Evolutionary conservation across 2,329 filamentous ascomycete genomes (phyloP), one percentile per base, ranked within the genome.

Genomic region (Magnaporthales sp.): DNA sequence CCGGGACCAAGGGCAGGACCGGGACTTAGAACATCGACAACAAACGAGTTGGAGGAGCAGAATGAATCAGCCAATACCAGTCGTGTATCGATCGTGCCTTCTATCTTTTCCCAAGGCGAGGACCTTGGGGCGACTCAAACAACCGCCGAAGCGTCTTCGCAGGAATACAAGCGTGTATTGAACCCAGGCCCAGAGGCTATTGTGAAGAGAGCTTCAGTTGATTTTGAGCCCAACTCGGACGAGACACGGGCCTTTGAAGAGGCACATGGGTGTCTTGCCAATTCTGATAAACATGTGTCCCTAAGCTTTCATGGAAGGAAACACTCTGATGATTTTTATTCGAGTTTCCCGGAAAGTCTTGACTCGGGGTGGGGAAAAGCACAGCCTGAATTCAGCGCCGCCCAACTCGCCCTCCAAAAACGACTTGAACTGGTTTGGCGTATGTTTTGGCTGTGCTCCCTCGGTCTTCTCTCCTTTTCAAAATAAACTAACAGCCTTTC

Each of bases 361-460:
- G 56, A 27, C 29, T 15, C 15, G 1, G 56, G 13, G 1, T 13
- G 13, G 26, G 22, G 24, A 2, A 60, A 29, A 60, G 11, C 56
- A 11, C 3, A 27, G 24, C 26, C 7, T 13, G 15, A 24, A 24
- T 24, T 8, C 24, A 29, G 13, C 4, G 5, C 26, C 13, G 56
- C 56, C 5, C 56, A 60, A 15, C 22, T 7, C 11, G 56, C 62
- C 0, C 63, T 77, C 4, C 61, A 70, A n/a, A 69, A 74, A 2
- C 75, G 76, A 0, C 68, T 81, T 4, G 65, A 70, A 4, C 67
- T 73, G 10, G 74, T 80, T 2, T 83, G 80, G 75, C 79, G 79
- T 81, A 72, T 70, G 78, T 76, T 6, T 22, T 19, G 58, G 15
- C 3, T 27, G 10, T 29, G 11, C 61, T 6, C 13, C 7, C 31